These are phyloP conservation scores for Suillus tomentosus DNA, from an alignment of 768 basidiomycete genomes.

Conservation along the genomic window DNA sequence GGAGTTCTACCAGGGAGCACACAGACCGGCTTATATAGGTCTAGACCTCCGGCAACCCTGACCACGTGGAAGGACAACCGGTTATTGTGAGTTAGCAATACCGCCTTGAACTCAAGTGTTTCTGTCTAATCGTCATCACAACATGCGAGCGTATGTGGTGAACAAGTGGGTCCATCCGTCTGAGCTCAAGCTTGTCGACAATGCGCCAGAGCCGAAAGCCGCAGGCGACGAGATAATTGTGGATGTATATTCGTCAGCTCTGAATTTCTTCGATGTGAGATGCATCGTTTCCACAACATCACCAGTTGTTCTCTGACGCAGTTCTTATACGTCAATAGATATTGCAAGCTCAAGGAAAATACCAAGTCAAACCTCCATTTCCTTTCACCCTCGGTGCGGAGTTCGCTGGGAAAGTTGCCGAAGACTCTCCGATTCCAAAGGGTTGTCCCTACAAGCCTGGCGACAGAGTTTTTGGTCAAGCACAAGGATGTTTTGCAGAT, in stretches of 20 bases:
- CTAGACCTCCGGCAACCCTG: too few species aligned
- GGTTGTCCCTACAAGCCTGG: slow-evolving; percentile 81
- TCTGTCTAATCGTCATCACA: background rate
- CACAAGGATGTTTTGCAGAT: slow-evolving; percentile 82
- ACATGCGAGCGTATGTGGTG: slow-evolving; percentile 81
- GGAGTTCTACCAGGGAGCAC: too few species aligned
- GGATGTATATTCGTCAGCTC: slow-evolving; percentile 71
- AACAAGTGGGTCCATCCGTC: slow-evolving; percentile 70
- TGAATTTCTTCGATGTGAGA: slow-evolving; percentile 76
- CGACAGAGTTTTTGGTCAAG: slow-evolving; percentile 85
- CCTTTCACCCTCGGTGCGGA: slow-evolving; percentile 88
- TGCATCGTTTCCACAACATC: slow-evolving; percentile 9
- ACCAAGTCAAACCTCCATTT: slow-evolving; percentile 80
- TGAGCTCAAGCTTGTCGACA: slow-evolving; percentile 51
- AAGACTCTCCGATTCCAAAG: slow-evolving; percentile 71
- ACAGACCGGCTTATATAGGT: too few species aligned
- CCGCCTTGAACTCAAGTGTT: background rate
- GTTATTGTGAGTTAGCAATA: too few species aligned
- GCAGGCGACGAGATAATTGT: slow-evolving; percentile 62
- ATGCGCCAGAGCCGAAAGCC: slow-evolving; percentile 58
- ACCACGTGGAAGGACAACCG: too few species aligned
- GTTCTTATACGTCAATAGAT: slow-evolving; percentile 45
- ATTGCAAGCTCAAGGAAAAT: slow-evolving; percentile 86
- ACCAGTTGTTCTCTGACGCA: slow-evolving; percentile 14
- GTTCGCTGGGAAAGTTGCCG: slow-evolving; percentile 78